Evolutionary conservation across 805 yeast species (phyloP), one percentile per base, ranked within the genome.

Genomic region (Hemisphaericaspora nanyangensis): DNA sequence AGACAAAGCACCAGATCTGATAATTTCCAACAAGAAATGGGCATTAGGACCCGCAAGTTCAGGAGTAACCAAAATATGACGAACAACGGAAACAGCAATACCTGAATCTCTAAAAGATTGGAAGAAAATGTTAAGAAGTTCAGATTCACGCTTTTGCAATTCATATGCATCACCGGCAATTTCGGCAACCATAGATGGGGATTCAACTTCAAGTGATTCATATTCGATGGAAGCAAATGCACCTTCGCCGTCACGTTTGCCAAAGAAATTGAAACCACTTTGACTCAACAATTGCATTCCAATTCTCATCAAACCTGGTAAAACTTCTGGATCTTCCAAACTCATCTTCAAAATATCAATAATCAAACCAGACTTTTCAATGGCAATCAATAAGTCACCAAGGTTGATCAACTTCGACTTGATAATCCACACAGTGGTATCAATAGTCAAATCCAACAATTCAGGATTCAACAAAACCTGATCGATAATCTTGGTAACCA

Each of bases 1-100:
- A 7, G 58, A 41, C 27, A 56, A 43, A 3, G 61, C 59, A 19
- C 48, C 47, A 5, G 63, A 55, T 31, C 47, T 45, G 34, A 56
- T 39, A 34, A 58, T 49, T 15, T 42, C 44, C 15, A 43, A 38
- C 41, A 56, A 46, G 33, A 56, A 55, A 37, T 54, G 53, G 12
- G 63, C 60, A 20, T 52, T 43, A 10, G 63, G 63, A n/a, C 39
- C 47, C 22, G 60, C 51, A 34, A 58, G 48, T 17, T 53, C 54
- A 7, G 61, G 61, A 13, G 49, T 49, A 24, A 60, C 56, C 30
- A 58, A 39, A 29, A 58, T 46, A 43, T 52, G 48, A 37, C 53
- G 52, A 28, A 50, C 44, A 10, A 58, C 50, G 11, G 60, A 48
- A 24, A 43, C 44, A 13, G 51, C 56, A 29, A 58, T 45, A 5